Evolutionary conservation across 2,329 filamentous ascomycete species (phyloP), one percentile per base, ranked within the genome.

Genomic region (Paradendryphiella salina): DNA sequence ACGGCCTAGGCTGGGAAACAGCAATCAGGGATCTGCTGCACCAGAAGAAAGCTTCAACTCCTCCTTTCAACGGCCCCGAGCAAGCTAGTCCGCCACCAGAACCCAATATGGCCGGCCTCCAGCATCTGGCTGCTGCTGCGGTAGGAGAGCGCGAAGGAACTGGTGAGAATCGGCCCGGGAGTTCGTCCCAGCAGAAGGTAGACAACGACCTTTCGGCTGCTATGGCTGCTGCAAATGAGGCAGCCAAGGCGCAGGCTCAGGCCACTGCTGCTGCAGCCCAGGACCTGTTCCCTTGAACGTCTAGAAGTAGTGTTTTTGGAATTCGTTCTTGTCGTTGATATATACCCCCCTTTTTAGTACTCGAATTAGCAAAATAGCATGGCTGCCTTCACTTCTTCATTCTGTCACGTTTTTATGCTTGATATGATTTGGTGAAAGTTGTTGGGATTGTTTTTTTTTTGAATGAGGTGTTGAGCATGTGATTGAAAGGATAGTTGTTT

Each of bases 81-180:
- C 69, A 65, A 34, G 60, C 60, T 5, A 63, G 52, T 40, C 51
- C 67, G 7, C 56, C 55, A 5, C n/a, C 56, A 2, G 63, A 72
- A 44, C 69, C 69, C 9, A 73, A 73, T 45, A 72, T 74, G 67
- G 69, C 64, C 14, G 69, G 70, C 11, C 62, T 73, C 0, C 69
- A 73, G 41, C 71, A 73, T 44, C 69, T 73, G 3, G 71, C 72
- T 15, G 72, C 70, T 3, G 71, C 72, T 8, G 72, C 72, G 4
- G 71, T 74, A 0, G 70, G 70, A 13, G 71, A 72, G 49, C 67
- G 71, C 13, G 70, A 69, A 43, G 62, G 66, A 31, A 43, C 45
- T 6, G 50, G 38, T 5, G 50, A 52, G 8, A 46, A 48, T 3
- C 50, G 50, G 11, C 50, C 50, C 17, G 63, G 54, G 1, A 60